Evolutionary conservation across 371 early-diverging fungal genomes (phyloP).

Genomic region (Saksenaea oblongispora): DNA sequence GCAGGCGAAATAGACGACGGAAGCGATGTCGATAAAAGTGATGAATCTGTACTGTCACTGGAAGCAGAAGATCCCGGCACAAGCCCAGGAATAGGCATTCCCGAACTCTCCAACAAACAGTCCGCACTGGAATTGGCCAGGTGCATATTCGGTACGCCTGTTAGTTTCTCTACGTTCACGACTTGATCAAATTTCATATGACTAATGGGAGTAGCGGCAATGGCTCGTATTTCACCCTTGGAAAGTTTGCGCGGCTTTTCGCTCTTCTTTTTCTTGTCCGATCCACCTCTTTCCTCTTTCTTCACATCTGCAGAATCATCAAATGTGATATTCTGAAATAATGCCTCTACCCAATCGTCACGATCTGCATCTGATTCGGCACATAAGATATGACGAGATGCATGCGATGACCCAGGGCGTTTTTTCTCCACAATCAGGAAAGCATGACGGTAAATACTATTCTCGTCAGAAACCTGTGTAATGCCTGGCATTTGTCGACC

Average conservation of each 20-base stretch:
- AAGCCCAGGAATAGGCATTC: slow-evolving; percentile 5
- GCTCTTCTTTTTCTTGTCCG: slow-evolving; percentile 13
- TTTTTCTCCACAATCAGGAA: slow-evolving; percentile 78
- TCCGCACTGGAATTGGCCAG: slow-evolving; percentile 6
- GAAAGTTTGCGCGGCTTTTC: slow-evolving; percentile 42
- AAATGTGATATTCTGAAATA: slow-evolving; percentile 52
- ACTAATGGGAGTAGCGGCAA: slow-evolving; percentile 33
- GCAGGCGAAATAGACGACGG: slow-evolving; percentile 21
- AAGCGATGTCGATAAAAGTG: slow-evolving; percentile 17
- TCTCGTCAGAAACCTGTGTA: slow-evolving; percentile 15
- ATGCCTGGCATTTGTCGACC: slow-evolving; percentile 44
- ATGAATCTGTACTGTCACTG: slow-evolving; percentile 24
- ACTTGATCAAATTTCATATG: slow-evolving; percentile 27
- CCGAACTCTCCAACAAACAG: neutral
- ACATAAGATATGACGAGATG: slow-evolving; percentile 79
- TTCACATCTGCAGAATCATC: slow-evolving; percentile 15
- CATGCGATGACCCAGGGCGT: slow-evolving; percentile 61
- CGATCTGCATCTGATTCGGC: slow-evolving; percentile 88
- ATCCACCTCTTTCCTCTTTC: neutral
- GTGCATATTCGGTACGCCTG: slow-evolving; percentile 10
- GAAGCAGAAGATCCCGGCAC: slow-evolving; percentile 19
- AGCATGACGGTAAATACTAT: slow-evolving; percentile 74
- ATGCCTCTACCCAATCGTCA: slow-evolving; percentile 84
- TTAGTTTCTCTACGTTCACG: slow-evolving; percentile 27
- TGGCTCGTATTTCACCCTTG: slow-evolving; percentile 41